Percentiles rank a stretch among this genome's conserved stretches.
phyloP scores from a whole-genome alignment of 2,329 filamentous ascomycete species.

The Cercospora janseana region DNA sequence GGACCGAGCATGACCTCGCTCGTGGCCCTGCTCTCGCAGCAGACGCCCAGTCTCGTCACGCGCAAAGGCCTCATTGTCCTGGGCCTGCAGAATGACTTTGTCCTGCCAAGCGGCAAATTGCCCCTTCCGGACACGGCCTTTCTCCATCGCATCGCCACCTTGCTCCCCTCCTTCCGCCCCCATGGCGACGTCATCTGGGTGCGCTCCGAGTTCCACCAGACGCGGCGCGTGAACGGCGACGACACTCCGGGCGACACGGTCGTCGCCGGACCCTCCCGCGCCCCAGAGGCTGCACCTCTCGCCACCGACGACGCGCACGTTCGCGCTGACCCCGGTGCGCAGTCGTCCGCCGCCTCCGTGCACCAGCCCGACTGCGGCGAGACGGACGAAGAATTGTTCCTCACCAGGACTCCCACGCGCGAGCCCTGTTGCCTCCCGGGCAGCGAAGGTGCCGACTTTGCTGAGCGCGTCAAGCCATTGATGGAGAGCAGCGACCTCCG shows the following conservation, averaged over 20 bases:
- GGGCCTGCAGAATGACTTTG: conserved; percentile 89
- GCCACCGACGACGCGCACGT: neutral
- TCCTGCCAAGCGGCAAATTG: conserved; percentile 65
- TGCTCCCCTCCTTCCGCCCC: conserved; percentile 71
- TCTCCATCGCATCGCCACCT: conserved; percentile 61
- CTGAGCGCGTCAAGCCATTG: conserved; percentile 49
- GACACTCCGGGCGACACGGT: conserved; percentile 30
- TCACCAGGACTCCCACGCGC: conserved; percentile 40
- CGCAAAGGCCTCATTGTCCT: conserved; percentile 73
- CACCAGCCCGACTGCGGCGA: conserved; percentile 23
- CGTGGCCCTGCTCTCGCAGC: conserved; percentile 46
- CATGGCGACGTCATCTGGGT: conserved; percentile 80
- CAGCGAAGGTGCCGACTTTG: conserved; percentile 51
- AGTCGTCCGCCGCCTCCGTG: conserved; percentile 15
- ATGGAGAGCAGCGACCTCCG: conserved; percentile 54
- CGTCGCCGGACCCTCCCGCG: conserved; percentile 25
- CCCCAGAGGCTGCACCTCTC: conserved; percentile 6
- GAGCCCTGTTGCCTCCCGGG: conserved; percentile 45
- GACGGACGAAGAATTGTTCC: conserved; percentile 49
- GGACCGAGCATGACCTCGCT: conserved; percentile 44
- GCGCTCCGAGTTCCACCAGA: conserved; percentile 63
- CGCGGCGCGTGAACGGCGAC: conserved; percentile 22
- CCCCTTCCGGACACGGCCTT: conserved; percentile 64
- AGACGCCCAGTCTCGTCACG: conserved; percentile 55
- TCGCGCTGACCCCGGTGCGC: conserved; percentile 12